phyloP scores from a whole-genome alignment of 192 early-diverging fungal species.

The Coemansia sp. region DNA sequence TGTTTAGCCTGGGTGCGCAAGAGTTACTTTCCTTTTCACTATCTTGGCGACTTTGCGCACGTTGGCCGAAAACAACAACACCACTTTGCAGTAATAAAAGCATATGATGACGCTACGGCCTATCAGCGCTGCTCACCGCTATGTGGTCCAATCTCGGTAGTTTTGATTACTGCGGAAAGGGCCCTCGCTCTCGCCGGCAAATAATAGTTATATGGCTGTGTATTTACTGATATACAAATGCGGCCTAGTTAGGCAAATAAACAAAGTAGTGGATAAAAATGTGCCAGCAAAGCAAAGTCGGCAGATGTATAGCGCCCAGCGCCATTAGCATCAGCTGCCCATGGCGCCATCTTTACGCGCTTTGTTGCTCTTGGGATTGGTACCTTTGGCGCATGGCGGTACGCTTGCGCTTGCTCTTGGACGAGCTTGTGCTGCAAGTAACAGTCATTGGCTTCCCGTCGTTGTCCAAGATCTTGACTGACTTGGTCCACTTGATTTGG shows the following conservation, averaged over 20 bases:
- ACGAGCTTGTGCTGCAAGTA: background rate
- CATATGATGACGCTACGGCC: too few relatives aligned
- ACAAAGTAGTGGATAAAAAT: background rate
- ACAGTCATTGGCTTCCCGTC: slow-evolving; percentile 4
- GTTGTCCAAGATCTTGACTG: slow-evolving; percentile 48
- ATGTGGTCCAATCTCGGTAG: too few relatives aligned
- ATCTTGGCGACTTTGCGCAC: too few relatives aligned
- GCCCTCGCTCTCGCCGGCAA: background rate
- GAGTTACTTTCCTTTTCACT: too few relatives aligned
- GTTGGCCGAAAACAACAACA: too few relatives aligned
- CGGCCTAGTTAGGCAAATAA: background rate
- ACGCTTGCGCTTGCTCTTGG: background rate
- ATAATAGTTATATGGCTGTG: background rate
- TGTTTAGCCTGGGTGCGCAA: too few relatives aligned
- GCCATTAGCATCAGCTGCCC: background rate
- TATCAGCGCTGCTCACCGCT: too few relatives aligned
- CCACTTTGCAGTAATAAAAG: background rate
- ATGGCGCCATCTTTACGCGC: background rate
- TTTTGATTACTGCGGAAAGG: background rate
- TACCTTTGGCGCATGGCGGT: background rate
- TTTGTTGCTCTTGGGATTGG: background rate
- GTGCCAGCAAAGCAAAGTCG: background rate
- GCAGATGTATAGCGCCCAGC: background rate
- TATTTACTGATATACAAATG: background rate
- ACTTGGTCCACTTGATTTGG: slow-evolving; percentile 27